Base-by-base conservation (phyloP, 164 flowering plant genomes). In the Liriodendron chinense region DNA sequence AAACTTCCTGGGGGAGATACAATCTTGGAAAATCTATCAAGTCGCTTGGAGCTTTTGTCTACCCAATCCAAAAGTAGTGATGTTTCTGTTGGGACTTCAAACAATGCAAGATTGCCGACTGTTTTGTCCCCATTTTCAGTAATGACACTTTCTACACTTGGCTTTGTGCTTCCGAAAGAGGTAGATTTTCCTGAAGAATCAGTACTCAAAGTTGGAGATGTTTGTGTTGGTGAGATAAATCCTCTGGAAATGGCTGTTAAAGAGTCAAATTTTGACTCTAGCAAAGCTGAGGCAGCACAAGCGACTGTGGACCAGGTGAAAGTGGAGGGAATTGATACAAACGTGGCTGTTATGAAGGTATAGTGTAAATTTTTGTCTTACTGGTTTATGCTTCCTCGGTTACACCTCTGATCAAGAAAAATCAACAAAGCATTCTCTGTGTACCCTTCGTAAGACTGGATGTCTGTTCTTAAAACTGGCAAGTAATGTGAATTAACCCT, bases 311-410 rank as follows among this genome's bases (percentile, higher is more conserved):
- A 90, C 76, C 89, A 89, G 86, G 97, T 93, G 75, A 94, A 90
- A 82, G 93, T 94, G 74, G 97, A 94, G 75, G 97, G 97, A 1
- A 86, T 94, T 71, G 97, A 93, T 79, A 88, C 94, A 72, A 94
- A 94, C 80, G 22, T 90, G 34, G 98, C 95, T 13, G 89, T 93
- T 34, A 88, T 93, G 95, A 91, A 87, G 98, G 98, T 94, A 69
- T 56, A 43, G 23, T 67, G 65, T 24, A 1, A 63, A 18, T 47
- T 26, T 63, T 5, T 65, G 43, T 65, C 22, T 65, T 65, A 12
- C 16, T 65, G 24, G 26, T 10, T 23, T 23, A 24, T 9, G 68
- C 43, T 24, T 9, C 4, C 68, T 65, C 16, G 9, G 25, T 65
- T 65, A 12, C 28, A 24, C 68, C 16, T 65, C 59, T 53, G 3